Percentiles rank a stretch among this genome's conserved stretches.
Evolutionary conservation across 257 asterid genomes (phyloP).

Genomic region (Oldenlandia corymbosa): DNA sequence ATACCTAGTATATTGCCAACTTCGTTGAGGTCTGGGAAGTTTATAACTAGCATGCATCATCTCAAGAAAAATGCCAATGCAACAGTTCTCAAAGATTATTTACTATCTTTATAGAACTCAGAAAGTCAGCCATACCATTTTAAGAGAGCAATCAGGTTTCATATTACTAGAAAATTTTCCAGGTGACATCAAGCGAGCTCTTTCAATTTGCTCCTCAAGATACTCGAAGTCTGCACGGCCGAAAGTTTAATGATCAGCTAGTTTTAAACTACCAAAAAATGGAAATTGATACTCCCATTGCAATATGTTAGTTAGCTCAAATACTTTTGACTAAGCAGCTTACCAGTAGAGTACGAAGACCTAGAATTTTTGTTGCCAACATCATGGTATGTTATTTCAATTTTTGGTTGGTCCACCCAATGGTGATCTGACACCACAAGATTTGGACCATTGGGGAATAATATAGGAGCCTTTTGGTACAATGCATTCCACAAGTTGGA

Average conservation of each 20-base stretch:
- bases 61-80: background rate
- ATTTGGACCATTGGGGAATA: slow-evolving; percentile 68
- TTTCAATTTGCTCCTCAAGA: slow-evolving; percentile 61
- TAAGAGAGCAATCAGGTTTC: slow-evolving; percentile 75
- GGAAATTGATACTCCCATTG: background rate
- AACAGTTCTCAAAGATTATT: background rate
- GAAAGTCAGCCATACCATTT: slow-evolving; percentile 48
- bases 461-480: slow-evolving; percentile 38
- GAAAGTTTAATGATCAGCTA: slow-evolving; percentile 6
- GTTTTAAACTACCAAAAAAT: background rate
- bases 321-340: slow-evolving; percentile 22
- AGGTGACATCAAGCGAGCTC: slow-evolving; percentile 59
- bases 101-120: background rate
- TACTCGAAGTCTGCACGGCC: slow-evolving; percentile 48
- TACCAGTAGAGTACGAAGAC: slow-evolving; percentile 47
- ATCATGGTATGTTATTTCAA: slow-evolving; percentile 53
- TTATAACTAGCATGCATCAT: slow-evolving; percentile 2
- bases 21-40: background rate
- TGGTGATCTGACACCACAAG: slow-evolving; percentile 32
- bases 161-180: slow-evolving; percentile 54
- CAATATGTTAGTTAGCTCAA: slow-evolving; percentile 9
- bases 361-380: slow-evolving; percentile 32
- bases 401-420: slow-evolving; percentile 68
- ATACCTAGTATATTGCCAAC: too few species aligned
- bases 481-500: slow-evolving; percentile 66